These are phyloP conservation scores for Microbotryomycetes sp. DNA, from an alignment of 1,284 basidiomycete species.

Conservation along the genomic window DNA sequence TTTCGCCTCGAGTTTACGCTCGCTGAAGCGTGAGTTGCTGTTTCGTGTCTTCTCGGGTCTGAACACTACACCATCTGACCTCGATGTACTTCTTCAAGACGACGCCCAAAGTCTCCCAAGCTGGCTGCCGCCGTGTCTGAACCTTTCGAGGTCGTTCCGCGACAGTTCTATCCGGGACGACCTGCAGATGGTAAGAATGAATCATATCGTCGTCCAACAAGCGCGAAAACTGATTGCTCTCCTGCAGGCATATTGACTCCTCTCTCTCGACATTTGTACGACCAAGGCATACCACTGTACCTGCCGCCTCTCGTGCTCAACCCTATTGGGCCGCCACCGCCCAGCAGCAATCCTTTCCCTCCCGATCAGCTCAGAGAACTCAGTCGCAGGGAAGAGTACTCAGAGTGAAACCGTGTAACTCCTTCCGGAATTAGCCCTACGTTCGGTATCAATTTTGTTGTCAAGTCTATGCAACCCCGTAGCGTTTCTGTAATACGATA, in stretches of 20 bases:
- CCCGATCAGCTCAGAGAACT: not conserved
- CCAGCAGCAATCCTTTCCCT: conserved; percentile 21
- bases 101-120: conserved; percentile 34
- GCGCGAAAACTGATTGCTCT: not conserved
- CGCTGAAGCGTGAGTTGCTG: conserved; percentile 59
- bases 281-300: conserved; percentile 69
- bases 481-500: not conserved
- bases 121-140: conserved; percentile 63
- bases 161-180: conserved; percentile 61
- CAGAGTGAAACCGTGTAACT: too few species aligned
- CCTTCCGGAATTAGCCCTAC: too few species aligned
- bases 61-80: not conserved
- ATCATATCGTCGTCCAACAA: not conserved
- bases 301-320: conserved; percentile 26
- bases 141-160: conserved; percentile 66
- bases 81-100: not conserved
- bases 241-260: conserved; percentile 39
- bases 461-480: not conserved
- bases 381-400: too few species aligned
- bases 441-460: not conserved
- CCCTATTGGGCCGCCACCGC: conserved; percentile 5
- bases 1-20: conserved; percentile 69
- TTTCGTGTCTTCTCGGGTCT: not conserved
- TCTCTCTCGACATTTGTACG: conserved; percentile 59
- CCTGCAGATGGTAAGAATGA: conserved; percentile 24